Evolutionary conservation across 352 stramenopile species (phyloP).

Genomic region (Phytophthora pseudosyringae): DNA sequence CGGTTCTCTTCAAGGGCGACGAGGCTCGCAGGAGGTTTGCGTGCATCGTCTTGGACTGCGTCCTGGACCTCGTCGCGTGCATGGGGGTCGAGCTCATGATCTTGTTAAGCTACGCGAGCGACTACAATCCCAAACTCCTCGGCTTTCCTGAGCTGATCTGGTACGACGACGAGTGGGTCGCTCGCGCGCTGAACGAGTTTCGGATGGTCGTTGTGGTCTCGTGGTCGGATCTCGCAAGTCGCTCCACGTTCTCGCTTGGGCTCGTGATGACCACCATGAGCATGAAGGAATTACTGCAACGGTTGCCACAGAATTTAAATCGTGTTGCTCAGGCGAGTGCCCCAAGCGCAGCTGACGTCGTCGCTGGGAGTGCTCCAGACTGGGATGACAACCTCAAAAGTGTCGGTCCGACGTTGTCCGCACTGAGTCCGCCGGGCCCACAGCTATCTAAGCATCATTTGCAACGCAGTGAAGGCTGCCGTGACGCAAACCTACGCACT

Average conservation of each 20-base stretch:
- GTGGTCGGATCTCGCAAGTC: constrained; percentile 29
- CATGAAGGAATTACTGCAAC: constrained; percentile 32
- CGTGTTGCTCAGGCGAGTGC: constrained; percentile 6
- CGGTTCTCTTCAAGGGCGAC: constrained; percentile 7
- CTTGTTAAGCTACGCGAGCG: constrained; percentile 14
- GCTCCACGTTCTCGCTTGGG: constrained; percentile 28
- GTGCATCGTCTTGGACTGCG: constrained; percentile 28
- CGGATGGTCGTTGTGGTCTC: constrained; percentile 36
- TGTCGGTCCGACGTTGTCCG: background rate
- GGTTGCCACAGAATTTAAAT: constrained; percentile 6
- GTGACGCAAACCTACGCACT: background rate
- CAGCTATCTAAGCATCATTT: background rate
- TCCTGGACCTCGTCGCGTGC: constrained; percentile 29
- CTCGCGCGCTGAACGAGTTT: constrained; percentile 34
- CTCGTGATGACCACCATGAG: constrained; percentile 28
- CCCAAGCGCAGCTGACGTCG: constrained; percentile 1
- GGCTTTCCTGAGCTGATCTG: constrained; percentile 27
- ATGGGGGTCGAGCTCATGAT: constrained; percentile 26
- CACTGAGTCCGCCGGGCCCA: background rate
- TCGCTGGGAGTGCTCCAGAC: background rate
- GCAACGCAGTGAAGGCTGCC: constrained; percentile 2
- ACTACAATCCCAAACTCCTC: constrained; percentile 11
- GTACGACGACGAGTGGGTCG: constrained; percentile 42
- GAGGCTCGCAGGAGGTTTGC: constrained; percentile 23
- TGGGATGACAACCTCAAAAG: constrained; percentile 3